Evolutionary conservation across 75 land plant species (phyloP), one percentile per base, ranked within the genome.

Genomic region (Sequoia sempervirens): DNA sequence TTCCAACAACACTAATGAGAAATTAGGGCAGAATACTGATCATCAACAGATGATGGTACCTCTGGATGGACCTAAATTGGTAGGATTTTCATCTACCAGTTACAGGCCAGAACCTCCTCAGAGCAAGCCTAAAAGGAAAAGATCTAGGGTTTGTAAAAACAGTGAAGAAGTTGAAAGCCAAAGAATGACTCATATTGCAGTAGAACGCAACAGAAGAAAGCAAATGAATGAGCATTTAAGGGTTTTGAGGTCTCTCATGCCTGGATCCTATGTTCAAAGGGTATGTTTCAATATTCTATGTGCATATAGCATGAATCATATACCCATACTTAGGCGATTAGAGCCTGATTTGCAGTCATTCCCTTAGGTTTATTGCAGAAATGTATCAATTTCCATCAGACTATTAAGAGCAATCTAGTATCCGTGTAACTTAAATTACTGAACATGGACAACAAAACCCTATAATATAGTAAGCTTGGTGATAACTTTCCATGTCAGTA

Each of bases 181-280:
- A 58, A 30, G 93, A 20, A 95, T 94, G 92, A 92, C 97, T 32
- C 98, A 96, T 58, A 95, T 96, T 45, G 93, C 97, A 1, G 98
- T 96, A 28, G 98, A 96, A 74, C 81, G 98, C 13, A 96, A 93
- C 76, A 79, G 98, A 36, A 86, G 98, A 78, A 93, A 91, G 88
- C 98, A 96, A 85, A 96, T 96, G 98, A 96, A 96, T 81, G 98
- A 96, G 80, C 95, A 95, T 81, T 90, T 96, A 41, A 79, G 91
- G 15, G 93, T 93, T n/a, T 84, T 96, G 75, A 87, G 97, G 46
- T 88, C 96, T 20, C 95, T 96, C 88, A 96, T 95, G 98, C 98
- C 98, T 12, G 85, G 94, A 32, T 93, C 98, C 2, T 96, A 94
- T 84, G 95, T 95, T 28, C 98, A 93, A 84, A 88, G 95, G 92